Conservation (phyloP, 2,329 filamentous ascomycete genomes). For the Hypoxylon sp. region DNA sequence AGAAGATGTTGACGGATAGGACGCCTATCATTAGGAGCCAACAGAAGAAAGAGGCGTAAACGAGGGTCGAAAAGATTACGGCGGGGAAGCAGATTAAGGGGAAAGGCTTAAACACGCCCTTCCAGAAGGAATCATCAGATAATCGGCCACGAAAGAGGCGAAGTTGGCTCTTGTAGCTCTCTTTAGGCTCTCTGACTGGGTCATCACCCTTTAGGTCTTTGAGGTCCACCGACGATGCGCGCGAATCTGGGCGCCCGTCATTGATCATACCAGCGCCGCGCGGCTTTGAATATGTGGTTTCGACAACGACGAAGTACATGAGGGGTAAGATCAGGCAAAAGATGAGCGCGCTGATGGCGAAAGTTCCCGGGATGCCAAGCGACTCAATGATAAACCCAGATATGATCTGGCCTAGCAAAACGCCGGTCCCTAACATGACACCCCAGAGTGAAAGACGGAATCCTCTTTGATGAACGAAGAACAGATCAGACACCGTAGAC, state of each 20-base stretch:
- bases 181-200: conserved; percentile 36
- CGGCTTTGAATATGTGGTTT: conserved; percentile 57
- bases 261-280: conserved; percentile 1
- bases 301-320: conserved; percentile 62
- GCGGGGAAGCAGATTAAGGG: conserved; percentile 50
- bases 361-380: conserved; percentile 55
- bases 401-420: conserved; percentile 58
- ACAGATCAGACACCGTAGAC: conserved; percentile 48
- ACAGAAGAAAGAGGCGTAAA: conserved; percentile 49
- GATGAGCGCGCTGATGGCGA: conserved; percentile 59
- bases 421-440: conserved; percentile 46
- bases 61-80: conserved; percentile 49
- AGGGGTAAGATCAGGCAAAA: conserved; percentile 58
- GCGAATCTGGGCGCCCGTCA: conserved; percentile 32
- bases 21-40: conserved; percentile 49
- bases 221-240: conserved; percentile 28
- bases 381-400: conserved; percentile 57
- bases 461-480: conserved; percentile 48
- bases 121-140: conserved; percentile 50
- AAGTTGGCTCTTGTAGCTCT: conserved; percentile 46
- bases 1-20: conserved; percentile 46
- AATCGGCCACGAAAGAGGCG: conserved; percentile 50
- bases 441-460: conserved; percentile 47
- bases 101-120: conserved; percentile 50
- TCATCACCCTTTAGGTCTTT: conserved; percentile 40